Base-by-base conservation (phyloP, 306 rosid species). In the Ziziphus jujuba region DNA sequence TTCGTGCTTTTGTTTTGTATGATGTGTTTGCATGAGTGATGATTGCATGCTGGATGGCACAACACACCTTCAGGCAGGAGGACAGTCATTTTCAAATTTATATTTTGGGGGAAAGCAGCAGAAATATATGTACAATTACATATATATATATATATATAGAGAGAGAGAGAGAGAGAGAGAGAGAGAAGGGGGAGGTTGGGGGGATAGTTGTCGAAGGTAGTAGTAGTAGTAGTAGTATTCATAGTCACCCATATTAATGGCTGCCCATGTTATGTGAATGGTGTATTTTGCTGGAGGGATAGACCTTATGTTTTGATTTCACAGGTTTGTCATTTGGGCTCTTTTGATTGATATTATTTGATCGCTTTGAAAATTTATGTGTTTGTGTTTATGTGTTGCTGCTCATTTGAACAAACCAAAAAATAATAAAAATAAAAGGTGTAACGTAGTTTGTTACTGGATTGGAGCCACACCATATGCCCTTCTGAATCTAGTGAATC, bases 131-230 rank as follows among this genome's bases (percentile, higher is more conserved):
- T 40, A 40, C 45, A n/a, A n/a, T 28, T 28, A 28, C 33, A 28
- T n/a, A n/a, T n/a, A n/a, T n/a, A n/a, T n/a, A n/a, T n/a, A n/a
- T n/a, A n/a, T n/a, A n/a, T n/a, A n/a, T 28, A 28, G 33, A 28
- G 33, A 28, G 33, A 1, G 4, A 28, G 33, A 1, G 33, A 2
- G 33, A 1, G 33, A 28, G 33, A 28, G 33, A 28, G 33, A 45
- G 12, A 36, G 9, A 35, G 21, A 14, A 13, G 11, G 33, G 44
- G 75, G 74, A 35, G 59, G 34, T 9, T 69, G 44, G n/a, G n/a
- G n/a, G n/a, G 63, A 58, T 63, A 67, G 74, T 81, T 78, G 77
- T 78, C 56, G 72, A 45, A 69, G 55, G 67, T 77, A 72, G 72
- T 49, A 16, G 11, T 77, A 72, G 72, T 49, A 16, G 11, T 58